Conservation (phyloP, 75 land plant genomes). For the Pinus albicaulis region DNA sequence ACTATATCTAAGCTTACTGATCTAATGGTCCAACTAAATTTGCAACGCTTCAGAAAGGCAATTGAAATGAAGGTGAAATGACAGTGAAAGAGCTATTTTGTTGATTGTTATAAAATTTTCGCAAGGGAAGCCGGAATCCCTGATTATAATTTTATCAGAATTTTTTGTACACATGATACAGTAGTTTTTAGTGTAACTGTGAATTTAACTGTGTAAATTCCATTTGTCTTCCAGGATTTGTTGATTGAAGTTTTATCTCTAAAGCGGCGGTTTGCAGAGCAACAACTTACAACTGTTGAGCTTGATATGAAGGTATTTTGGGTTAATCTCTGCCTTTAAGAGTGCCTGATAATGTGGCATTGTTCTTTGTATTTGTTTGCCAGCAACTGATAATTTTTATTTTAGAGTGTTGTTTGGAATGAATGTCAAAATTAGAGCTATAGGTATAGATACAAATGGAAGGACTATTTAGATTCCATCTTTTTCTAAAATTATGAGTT, state of each 20-base stretch:
- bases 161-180: background rate
- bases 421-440: background rate
- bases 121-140: background rate
- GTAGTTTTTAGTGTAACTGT: background rate
- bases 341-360: background rate
- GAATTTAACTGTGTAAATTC: background rate
- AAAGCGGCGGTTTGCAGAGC: slow-evolving; percentile 45
- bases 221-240: slow-evolving; percentile 38
- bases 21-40: slow-evolving; percentile 41
- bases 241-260: slow-evolving; percentile 45
- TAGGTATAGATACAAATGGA: no score
- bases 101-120: background rate
- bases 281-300: slow-evolving; percentile 56
- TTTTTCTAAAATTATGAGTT: no score
- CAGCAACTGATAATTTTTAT: background rate
- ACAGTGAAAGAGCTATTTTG: background rate
- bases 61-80: slow-evolving; percentile 66
- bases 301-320: slow-evolving; percentile 61
- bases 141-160: background rate
- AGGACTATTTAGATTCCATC: no score
- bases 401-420: background rate
- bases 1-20: slow-evolving; percentile 57
- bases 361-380: background rate
- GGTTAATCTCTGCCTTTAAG: background rate
- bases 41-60: slow-evolving; percentile 44